Evolutionary conservation across 805 yeast species (phyloP).

Genomic region (Lachancea dasiensis): DNA sequence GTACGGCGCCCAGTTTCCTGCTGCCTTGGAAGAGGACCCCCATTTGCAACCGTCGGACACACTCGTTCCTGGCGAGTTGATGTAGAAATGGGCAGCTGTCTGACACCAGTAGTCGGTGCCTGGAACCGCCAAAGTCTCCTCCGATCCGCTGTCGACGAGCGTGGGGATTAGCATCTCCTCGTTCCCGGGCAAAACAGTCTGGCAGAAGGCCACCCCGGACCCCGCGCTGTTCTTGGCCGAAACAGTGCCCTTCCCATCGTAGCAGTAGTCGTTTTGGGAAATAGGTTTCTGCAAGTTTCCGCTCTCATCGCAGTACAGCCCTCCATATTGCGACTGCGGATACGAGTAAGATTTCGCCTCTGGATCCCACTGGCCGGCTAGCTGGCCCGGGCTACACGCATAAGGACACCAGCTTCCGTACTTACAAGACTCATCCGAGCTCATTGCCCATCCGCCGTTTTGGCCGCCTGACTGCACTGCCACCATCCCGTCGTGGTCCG

Average conservation of each 20-base stretch:
- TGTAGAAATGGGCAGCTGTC: constrained; percentile 81
- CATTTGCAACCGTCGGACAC: constrained; percentile 74
- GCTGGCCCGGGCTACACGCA: constrained; percentile 84
- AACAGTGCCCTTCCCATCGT: constrained; percentile 74
- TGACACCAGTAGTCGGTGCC: constrained; percentile 78
- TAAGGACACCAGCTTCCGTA: constrained; percentile 84
- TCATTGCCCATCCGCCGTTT: constrained; percentile 86
- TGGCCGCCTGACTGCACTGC: constrained; percentile 50
- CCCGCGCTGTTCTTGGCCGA: constrained; percentile 50
- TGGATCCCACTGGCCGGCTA: constrained; percentile 88
- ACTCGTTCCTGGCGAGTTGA: constrained; percentile 79
- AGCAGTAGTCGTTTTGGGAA: constrained; percentile 55
- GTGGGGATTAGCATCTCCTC: constrained; percentile 94
- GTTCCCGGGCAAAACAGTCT: constrained; percentile 89
- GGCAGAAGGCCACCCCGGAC: constrained; percentile 73
- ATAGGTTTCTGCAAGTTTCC: constrained; percentile 64
- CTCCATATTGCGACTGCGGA: constrained; percentile 79
- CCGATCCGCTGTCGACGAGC: constrained; percentile 43
- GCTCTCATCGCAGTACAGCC: constrained; percentile 65
- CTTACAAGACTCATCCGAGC: constrained; percentile 64
- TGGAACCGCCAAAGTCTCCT: constrained; percentile 72
- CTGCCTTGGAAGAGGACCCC: constrained; percentile 65
- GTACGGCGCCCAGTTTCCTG: constrained; percentile 91
- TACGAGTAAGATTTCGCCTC: constrained; percentile 62
- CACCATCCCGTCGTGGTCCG: constrained; percentile 61